A percentile compares a stretch with the other conserved stretches of the same genome.
Evolutionary conservation across 2,329 filamentous ascomycete species (phyloP).

Genomic region (Colletotrichum sansevieriae): DNA sequence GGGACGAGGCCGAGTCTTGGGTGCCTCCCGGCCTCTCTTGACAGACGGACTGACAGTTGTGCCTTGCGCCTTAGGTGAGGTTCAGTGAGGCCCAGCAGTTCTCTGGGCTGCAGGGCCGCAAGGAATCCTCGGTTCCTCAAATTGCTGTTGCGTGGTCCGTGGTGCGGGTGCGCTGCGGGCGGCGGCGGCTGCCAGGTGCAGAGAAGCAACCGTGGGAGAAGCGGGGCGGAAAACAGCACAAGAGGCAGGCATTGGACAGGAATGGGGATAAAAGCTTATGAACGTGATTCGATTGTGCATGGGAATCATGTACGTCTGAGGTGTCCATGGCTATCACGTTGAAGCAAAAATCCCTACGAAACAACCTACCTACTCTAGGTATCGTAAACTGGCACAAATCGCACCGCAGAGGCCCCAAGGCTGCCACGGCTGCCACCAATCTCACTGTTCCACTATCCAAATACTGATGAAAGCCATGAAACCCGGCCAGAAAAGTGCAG

Average conservation of each 20-base stretch:
- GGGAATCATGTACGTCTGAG: too few species aligned
- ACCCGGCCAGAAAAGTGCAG: too few species aligned
- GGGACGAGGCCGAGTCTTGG: slow-evolving; percentile 4
- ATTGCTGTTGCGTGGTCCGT: slow-evolving; percentile 22
- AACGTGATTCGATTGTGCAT: too few species aligned
- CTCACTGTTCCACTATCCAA: background rate
- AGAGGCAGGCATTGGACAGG: background rate
- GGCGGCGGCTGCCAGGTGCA: slow-evolving; percentile 27
- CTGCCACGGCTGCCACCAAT: background rate
- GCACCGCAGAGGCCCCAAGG: too few species aligned
- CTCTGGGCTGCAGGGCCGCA: background rate
- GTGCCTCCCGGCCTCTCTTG: background rate
- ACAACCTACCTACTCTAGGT: too few species aligned
- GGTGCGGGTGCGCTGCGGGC: slow-evolving; percentile 33
- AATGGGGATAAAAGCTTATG: too few species aligned
- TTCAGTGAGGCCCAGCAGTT: too few species aligned
- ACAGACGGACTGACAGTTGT: background rate
- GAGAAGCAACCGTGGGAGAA: slow-evolving; percentile 30
- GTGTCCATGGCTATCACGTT: too few species aligned
- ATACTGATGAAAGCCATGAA: background rate
- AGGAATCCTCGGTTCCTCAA: slow-evolving; percentile 19
- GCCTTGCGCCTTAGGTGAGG: too few species aligned
- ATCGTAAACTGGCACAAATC: too few species aligned
- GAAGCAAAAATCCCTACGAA: too few species aligned
- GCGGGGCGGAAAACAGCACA: background rate